phyloP scores from a whole-genome alignment of 306 rosid genomes.

The Boehmeria nivea region DNA sequence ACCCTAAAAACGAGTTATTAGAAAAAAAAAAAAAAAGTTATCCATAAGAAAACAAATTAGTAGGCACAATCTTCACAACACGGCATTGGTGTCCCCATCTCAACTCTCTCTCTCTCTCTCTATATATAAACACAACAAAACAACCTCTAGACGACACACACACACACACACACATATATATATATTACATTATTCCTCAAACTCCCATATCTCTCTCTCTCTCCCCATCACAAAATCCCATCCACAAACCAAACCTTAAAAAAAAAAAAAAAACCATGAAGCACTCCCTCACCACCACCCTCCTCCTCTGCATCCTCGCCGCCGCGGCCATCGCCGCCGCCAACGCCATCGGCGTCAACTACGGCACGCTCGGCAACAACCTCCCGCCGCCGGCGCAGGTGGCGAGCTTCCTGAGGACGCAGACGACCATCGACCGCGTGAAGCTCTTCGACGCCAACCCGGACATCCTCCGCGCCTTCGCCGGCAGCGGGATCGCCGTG shows the following conservation, averaged over 20 bases:
- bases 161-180: neutral
- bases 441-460: slow-evolving; percentile 80
- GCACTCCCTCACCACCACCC: neutral
- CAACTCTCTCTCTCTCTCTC: no score
- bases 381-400: slow-evolving; percentile 60
- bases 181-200: neutral
- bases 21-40: no score
- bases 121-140: no score
- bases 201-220: no score
- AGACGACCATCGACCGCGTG: slow-evolving; percentile 53
- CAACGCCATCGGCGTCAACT: slow-evolving; percentile 72
- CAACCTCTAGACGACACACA: no score
- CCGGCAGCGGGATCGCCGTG: slow-evolving; percentile 56
- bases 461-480: slow-evolving; percentile 70
- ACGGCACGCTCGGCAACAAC: slow-evolving; percentile 75
- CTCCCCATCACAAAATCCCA: slow-evolving; percentile 1
- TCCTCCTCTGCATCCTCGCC: slow-evolving; percentile 23
- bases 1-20: no score
- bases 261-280: neutral
- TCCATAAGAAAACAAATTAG: no score
- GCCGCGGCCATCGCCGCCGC: slow-evolving; percentile 34
- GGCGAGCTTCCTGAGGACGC: slow-evolving; percentile 54
- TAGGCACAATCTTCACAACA: no score
- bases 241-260: neutral
- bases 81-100: no score